Evolutionary conservation across 441 rosid species (phyloP), one percentile per base, ranked within the genome.

Genomic region (Erysimum cheiri): DNA sequence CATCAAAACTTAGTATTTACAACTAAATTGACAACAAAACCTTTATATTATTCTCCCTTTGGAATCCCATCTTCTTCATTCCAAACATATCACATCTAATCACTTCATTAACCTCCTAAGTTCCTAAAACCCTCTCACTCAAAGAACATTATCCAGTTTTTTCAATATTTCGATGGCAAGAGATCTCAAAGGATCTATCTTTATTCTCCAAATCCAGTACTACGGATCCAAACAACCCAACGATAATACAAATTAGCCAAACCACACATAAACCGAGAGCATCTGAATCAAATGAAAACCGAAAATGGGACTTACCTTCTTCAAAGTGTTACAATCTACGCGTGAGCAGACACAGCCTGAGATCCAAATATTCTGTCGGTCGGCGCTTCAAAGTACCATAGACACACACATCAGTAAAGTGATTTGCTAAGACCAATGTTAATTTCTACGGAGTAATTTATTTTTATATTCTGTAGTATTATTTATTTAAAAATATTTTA

Each of bases 311-410:
- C 10, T 33, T 56, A 57, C 72, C 72, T 57, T 24, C 7, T n/a
- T 58, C 64, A 32, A n/a, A 19, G 33, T 32, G 15, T 19, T 43
- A 0, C 6, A 47, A 19, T 17, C 52, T 17, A 43, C 17, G 9
- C 4, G 1, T 19, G 1, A 3, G 48, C 19, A 46, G 50, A 46
- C 50, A 46, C 26, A 46, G 11, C 15, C 17, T 47, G 52, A 56
- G 56, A 68, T 69, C 72, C 64, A 35, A 29, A 46, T 44, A 10
- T 31, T 17, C 1, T 54, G 62, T 43, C 64, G 64, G 35, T 57
- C 0, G 55, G 62, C 44, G 56, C 12, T 24, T 68, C 36, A 22
- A 22, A 22, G 24, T 22, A 22, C 24, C 1, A 22, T 22, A 22
- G 24, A 22, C 24, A 22, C 24, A 22, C 24, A 22, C 24, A 22